phyloP scores from a whole-genome alignment of 202 grass and related monocot genomes.

The Setaria viridis region DNA sequence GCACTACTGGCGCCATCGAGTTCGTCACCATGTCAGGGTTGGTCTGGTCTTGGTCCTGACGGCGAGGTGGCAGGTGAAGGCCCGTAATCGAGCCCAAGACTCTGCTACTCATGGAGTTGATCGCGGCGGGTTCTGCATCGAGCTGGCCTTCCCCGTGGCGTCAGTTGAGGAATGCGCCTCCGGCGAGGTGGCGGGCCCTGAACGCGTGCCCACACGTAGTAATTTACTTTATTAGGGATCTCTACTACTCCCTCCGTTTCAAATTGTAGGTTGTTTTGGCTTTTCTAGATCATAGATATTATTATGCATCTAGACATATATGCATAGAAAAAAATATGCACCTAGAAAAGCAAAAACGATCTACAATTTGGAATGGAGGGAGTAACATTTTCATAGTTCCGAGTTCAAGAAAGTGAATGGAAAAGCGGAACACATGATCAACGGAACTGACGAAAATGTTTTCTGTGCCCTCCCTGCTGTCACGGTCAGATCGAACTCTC shows the following conservation, averaged over 20 bases:
- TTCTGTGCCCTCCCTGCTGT: neutral
- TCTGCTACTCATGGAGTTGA: neutral
- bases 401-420: neutral
- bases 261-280: too few species aligned
- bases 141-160: constrained; percentile 53
- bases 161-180: constrained; percentile 35
- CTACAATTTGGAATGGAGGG: too few species aligned
- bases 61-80: constrained; percentile 13
- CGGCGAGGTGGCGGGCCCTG: constrained; percentile 3
- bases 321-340: too few species aligned
- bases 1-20: constrained; percentile 6
- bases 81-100: neutral
- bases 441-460: neutral
- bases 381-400: neutral
- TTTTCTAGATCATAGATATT: too few species aligned
- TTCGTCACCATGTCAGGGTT: constrained; percentile 54
- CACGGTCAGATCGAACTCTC: constrained; percentile 52
- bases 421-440: neutral
- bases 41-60: constrained; percentile 13
- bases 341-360: too few species aligned
- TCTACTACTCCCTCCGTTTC: neutral
- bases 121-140: constrained; percentile 40
- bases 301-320: too few species aligned
- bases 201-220: too few species aligned
- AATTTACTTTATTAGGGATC: too few species aligned